Conservation (phyloP, 106 monocot species). For the Dendrobium nobile region DNA sequence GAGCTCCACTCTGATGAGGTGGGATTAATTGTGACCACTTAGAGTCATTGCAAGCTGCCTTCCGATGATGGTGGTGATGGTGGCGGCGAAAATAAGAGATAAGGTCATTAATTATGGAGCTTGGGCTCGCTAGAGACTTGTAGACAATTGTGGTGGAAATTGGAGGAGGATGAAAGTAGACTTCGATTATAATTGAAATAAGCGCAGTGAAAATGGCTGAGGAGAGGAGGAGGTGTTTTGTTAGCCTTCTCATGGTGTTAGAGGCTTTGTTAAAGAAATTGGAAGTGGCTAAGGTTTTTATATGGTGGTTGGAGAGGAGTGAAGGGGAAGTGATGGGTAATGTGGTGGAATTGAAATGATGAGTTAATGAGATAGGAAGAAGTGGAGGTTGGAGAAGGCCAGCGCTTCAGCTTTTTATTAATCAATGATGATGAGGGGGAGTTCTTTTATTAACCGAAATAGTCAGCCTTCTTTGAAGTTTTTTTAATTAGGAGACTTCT, state of each 20-base stretch:
- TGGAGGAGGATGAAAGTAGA: constrained; percentile 4
- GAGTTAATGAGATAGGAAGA: background rate
- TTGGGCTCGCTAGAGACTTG: background rate
- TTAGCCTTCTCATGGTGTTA: background rate
- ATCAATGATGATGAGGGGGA: background rate
- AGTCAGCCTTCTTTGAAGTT: background rate
- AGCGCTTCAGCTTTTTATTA: background rate
- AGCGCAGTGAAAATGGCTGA: constrained; percentile 36
- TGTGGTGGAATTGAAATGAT: background rate
- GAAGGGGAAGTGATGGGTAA: background rate
- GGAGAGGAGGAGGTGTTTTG: constrained; percentile 17
- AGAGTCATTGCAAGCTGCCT: constrained; percentile 15
- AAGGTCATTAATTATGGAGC: constrained; percentile 8
- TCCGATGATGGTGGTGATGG: constrained; percentile 16
- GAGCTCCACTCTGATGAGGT: constrained; percentile 21
- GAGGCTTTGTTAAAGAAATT: background rate
- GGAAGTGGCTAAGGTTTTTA: background rate
- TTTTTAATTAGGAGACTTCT: too few relatives aligned
- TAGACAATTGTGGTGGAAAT: background rate
- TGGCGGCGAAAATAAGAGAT: constrained; percentile 15
- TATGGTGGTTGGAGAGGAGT: background rate
- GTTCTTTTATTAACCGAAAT: background rate
- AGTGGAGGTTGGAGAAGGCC: background rate
- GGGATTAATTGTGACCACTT: constrained; percentile 32
- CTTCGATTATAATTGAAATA: constrained; percentile 33